Percentiles rank a stretch among this genome's conserved stretches.
These are phyloP conservation scores for Pleurotus cornucopiae DNA, from an alignment of 768 basidiomycete species.

Conservation along the genomic window DNA sequence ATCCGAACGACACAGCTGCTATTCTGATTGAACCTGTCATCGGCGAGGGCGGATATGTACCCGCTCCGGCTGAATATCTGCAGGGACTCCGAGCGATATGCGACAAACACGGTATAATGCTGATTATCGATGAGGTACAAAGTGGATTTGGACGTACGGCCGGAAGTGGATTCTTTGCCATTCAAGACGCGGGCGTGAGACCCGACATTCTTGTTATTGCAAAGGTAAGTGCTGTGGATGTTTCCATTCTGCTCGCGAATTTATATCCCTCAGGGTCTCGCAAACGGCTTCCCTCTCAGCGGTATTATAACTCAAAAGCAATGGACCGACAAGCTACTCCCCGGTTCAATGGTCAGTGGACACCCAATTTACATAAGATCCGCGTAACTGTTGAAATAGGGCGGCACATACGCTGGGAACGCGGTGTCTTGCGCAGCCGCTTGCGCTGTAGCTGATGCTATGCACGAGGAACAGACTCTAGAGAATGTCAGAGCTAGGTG, in stretches of 20 bases:
- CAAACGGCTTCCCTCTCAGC: constrained; percentile 92
- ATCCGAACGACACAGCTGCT: constrained; percentile 87
- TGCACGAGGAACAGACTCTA: constrained; percentile 77
- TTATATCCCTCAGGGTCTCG: constrained; percentile 53
- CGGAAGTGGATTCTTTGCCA: constrained; percentile 49
- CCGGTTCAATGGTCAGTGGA: constrained; percentile 72
- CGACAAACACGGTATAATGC: constrained; percentile 78
- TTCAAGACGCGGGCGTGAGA: constrained; percentile 77
- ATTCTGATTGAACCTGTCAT: constrained; percentile 90
- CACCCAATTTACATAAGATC: constrained; percentile 8
- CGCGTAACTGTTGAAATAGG: constrained; percentile 32
- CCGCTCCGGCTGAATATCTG: constrained; percentile 78
- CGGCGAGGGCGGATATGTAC: constrained; percentile 94
- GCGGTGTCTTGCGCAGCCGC: constrained; percentile 91
- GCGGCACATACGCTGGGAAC: constrained; percentile 91
- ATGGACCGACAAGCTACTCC: constrained; percentile 70
- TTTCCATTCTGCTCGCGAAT: not conserved
- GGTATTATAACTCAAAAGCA: constrained; percentile 79
- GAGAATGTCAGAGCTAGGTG: constrained; percentile 75
- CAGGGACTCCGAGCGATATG: constrained; percentile 80
- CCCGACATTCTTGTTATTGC: constrained; percentile 90
- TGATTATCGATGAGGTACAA: constrained; percentile 88
- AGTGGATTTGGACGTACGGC: constrained; percentile 80
- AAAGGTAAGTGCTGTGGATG: constrained; percentile 45
- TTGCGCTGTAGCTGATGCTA: constrained; percentile 71